These are phyloP conservation scores for Sporisorium exsertum DNA, from an alignment of 1,284 basidiomycete species.

Conservation along the genomic window DNA sequence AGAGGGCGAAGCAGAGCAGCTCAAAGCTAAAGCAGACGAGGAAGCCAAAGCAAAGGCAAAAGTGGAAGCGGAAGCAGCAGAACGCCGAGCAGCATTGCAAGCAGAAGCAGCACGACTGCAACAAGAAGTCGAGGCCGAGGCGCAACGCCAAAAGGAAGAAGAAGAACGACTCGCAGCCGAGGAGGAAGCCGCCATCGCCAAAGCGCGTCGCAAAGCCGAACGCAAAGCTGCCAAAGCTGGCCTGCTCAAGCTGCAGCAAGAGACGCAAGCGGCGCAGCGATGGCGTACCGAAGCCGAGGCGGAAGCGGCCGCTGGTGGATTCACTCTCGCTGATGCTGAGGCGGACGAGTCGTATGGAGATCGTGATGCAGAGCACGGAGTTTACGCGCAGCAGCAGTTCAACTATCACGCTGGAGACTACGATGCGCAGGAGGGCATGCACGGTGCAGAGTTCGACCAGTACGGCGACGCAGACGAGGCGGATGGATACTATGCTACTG, in stretches of 20 bases:
- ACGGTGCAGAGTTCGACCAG: constrained; percentile 25
- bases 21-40: constrained; percentile 10
- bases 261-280: constrained; percentile 30
- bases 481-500: constrained; percentile 27
- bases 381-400: constrained; percentile 12
- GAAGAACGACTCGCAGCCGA: constrained; percentile 50
- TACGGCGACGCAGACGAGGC: constrained; percentile 43
- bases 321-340: constrained; percentile 39
- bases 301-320: constrained; percentile 59
- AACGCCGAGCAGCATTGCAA: constrained; percentile 23
- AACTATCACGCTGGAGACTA: constrained; percentile 25
- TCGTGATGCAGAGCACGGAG: background rate
- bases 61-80: constrained; percentile 12
- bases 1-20: constrained; percentile 3
- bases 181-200: constrained; percentile 61
- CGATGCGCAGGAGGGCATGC: background rate
- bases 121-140: constrained; percentile 43
- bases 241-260: constrained; percentile 40
- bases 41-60: constrained; percentile 13
- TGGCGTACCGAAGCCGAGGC: constrained; percentile 59
- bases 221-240: constrained; percentile 59
- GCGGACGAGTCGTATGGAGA: constrained; percentile 15
- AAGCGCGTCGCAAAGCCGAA: constrained; percentile 55
- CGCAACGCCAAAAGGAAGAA: constrained; percentile 35
- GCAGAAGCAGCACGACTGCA: constrained; percentile 25